Conservation (phyloP, 257 asterid genomes). For the Capsicum rhomboideum region DNA sequence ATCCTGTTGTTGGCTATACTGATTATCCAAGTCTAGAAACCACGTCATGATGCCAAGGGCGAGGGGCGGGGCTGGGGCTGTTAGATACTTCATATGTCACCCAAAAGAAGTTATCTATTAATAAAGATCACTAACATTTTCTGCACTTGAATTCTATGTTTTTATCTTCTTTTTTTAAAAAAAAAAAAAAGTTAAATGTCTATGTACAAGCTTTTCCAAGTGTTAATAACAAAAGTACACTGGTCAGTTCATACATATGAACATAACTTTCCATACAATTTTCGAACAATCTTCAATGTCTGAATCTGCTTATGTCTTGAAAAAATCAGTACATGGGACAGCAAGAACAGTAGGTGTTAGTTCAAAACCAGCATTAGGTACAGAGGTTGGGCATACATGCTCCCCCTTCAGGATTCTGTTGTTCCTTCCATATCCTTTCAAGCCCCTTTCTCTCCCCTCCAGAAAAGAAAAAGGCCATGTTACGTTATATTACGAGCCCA, state of each 20-base stretch:
- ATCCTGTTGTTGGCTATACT: not conserved
- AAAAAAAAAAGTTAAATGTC: not conserved
- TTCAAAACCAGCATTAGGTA: not conserved
- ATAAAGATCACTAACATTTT: not conserved
- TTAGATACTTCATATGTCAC: too few species aligned
- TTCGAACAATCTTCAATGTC: not conserved
- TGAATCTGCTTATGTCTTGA: not conserved
- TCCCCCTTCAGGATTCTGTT: constrained; percentile 8
- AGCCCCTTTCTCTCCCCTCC: constrained; percentile 15
- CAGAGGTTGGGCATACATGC: constrained; percentile 13
- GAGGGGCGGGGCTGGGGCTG: too few species aligned
- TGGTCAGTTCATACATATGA: not conserved
- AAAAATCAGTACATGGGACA: not conserved
- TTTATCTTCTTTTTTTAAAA: too few species aligned
- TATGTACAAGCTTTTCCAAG: constrained; percentile 2
- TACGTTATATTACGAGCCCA: constrained; percentile 14
- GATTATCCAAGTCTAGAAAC: not conserved
- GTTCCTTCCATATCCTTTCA: constrained; percentile 15
- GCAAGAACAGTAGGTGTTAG: not conserved
- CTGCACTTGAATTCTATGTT: not conserved
- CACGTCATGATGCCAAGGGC: not conserved
- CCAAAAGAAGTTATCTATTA: too few species aligned
- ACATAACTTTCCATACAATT: not conserved
- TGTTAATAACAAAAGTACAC: not conserved
- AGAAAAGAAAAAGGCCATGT: constrained; percentile 17